Percentiles rank a stretch among this genome's conserved stretches.
phyloP scores from a whole-genome alignment of 169 alveolate species.

The Plasmodium knowlesi region DNA sequence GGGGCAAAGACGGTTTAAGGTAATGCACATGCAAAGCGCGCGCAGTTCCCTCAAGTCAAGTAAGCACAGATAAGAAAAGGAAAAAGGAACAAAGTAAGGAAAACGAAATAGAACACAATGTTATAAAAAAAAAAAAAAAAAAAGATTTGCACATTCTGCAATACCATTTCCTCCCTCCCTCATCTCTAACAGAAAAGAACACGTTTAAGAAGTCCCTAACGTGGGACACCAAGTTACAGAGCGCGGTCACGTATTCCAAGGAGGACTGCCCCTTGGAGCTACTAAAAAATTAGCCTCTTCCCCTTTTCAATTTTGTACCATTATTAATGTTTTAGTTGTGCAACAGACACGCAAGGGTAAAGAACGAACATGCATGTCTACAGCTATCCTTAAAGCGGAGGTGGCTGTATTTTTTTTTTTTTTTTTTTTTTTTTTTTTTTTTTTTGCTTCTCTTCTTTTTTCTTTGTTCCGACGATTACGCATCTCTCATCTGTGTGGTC shows the following conservation, averaged over 20 bases:
- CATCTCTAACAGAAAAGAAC: constrained; percentile 24
- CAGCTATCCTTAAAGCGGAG: not conserved
- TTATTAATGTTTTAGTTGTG: not conserved
- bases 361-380: not conserved
- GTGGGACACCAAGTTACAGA: constrained; percentile 71
- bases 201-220: constrained; percentile 70
- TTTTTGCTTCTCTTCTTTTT: too few relatives aligned
- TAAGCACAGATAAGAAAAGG: not conserved
- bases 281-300: not conserved
- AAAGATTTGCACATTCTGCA: not conserved
- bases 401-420: not conserved
- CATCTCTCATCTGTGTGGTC: not conserved
- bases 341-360: not conserved
- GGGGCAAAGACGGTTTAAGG: constrained; percentile 4
- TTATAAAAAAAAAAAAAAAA: not conserved
- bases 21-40: constrained; percentile 72
- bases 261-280: constrained; percentile 66
- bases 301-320: not conserved
- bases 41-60: constrained; percentile 70
- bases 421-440: too few relatives aligned
- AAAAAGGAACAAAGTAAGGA: not conserved
- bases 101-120: not conserved
- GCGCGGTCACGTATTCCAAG: constrained; percentile 65
- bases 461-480: not conserved
- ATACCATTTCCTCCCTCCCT: not conserved